Evolutionary conservation across 192 early-diverging fungal species (phyloP), one percentile per base, ranked within the genome.

Genomic region (Coemansia erecta): DNA sequence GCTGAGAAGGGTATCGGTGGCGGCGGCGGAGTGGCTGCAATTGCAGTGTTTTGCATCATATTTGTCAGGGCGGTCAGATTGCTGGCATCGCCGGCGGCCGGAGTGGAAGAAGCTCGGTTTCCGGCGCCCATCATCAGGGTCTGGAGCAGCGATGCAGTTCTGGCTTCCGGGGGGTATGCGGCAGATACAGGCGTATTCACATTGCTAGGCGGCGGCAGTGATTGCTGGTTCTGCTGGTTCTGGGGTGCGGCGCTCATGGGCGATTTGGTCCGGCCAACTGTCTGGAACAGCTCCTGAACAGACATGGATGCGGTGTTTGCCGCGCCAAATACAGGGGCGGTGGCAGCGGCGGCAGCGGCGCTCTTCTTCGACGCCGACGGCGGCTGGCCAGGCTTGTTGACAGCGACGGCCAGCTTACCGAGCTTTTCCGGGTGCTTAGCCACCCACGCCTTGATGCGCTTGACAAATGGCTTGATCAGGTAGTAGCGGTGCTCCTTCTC

Each of bases 401-500:
- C 72, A 6, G 61, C 54, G 17, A 52, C 35, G 4, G 72, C 66
- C 10, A 52, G 31, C 37, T 46, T 59, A 4, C 73, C 68, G 22
- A 70, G 14, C 52, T 60, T 52, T 39, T 70, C 73, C 5, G 59
- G 73, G 39, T 77, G 73, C 22, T 58, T 61, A 21, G 60, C 49
- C 21, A 66, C 64, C 73, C 73, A 77, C 35, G 63, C 40, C 60
- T 77, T 77, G 53, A 77, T 70, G 8, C 63, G 63, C 60, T 67
- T 83, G 47, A 89, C 77, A 77, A 90, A 90, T 12, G 89, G 89
- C 21, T 82, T 85, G 49, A 90, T 85, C 81, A 89, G 72, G 49
- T 89, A 90, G 64, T 84, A 90, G 24, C 84, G 76, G 66, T 83
- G 15, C 69, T 73, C 58, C 71, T 82, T 67, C 68, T 84, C 60